A percentile compares a stretch with the other conserved stretches of the same genome.
Conservation (phyloP, 148 eudicot genomes). For the Fagopyrum tataricum region DNA sequence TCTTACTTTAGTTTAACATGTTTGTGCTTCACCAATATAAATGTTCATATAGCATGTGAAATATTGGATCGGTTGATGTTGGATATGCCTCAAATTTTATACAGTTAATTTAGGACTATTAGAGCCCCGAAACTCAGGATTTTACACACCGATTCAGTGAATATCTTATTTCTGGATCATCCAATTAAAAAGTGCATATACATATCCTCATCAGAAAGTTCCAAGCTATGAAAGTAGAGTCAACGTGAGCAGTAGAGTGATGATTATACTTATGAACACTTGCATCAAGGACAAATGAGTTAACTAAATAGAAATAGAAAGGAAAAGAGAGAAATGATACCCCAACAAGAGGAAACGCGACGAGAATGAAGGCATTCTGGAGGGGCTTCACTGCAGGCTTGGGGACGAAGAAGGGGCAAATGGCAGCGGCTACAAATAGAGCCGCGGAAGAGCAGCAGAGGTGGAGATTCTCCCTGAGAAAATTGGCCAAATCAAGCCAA, state of each 20-base stretch:
- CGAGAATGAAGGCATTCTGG: slow-evolving; percentile 46
- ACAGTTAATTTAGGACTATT: not conserved
- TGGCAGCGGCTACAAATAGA: slow-evolving; percentile 58
- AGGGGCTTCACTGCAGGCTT: slow-evolving; percentile 39
- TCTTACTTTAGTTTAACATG: not conserved
- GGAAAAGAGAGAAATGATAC: slow-evolving; percentile 26
- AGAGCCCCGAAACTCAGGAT: not conserved
- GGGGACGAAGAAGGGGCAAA: slow-evolving; percentile 62
- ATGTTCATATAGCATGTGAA: not conserved
- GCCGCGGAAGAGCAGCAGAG: slow-evolving; percentile 71
- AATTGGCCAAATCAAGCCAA: slow-evolving; percentile 71
- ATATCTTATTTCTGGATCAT: not conserved
- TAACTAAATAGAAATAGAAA: not conserved
- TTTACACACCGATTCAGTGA: not conserved
- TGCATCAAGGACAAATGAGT: not conserved
- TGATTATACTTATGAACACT: not conserved
- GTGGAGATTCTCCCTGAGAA: slow-evolving; percentile 69
- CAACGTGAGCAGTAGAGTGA: not conserved
- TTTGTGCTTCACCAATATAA: not conserved
- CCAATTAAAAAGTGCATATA: not conserved
- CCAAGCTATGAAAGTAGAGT: not conserved
- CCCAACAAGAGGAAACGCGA: slow-evolving; percentile 94
- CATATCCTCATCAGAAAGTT: not conserved
- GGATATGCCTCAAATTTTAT: not conserved
- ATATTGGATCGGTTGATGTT: not conserved